Base-by-base conservation (phyloP, 768 basidiomycete genomes). In the Leccinum aurantiacum region DNA sequence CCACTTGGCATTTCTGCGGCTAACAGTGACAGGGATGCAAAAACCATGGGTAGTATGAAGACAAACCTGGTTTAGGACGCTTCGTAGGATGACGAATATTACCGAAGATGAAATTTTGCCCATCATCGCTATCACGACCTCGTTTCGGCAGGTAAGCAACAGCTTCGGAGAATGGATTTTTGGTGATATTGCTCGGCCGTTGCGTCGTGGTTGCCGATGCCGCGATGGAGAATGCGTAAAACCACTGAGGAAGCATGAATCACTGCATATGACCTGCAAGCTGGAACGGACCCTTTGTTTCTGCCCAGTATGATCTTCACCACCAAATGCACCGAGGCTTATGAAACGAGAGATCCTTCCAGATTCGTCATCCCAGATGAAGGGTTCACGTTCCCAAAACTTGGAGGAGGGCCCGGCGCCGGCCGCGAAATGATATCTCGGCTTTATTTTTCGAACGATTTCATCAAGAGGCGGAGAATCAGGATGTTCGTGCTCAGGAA, bases 301-400 rank as follows among this genome's bases (percentile, higher is more conserved):
- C 77, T 93, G 95, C 8, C 79, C 74, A 1, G 77, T 68, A 10
- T 80, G 70, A 59, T 78, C 82, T 58, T 77, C 78, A 8, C 84
- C 86, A 17, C 93, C 94, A 70, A 98, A 91, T n/a, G 89, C 81
- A 37, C 94, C 97, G 8, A 99, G 78, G 61, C 90, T 88, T 48
- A 99, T 82, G 63, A 96, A 95, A 41, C 75, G 80, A 31, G 88
- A 85, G 44, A 90, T 76, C 33, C 92, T 82, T 19, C 79, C 82
- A 27, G 77, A 77, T 54, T 88, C 86, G 37, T 87, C 87, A 47
- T 85, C 83, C 95, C 95, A 98, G 4, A 83, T 72, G 70, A 88
- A 96, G 1, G 97, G 95, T 60, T 98, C 95, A 55, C 95, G 79
- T 72, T 99, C 97, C 95, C 95, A 98, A 71, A 97, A 99, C 56